Base-by-base conservation (phyloP, 768 basidiomycete species). In the Suillus clintonianus region DNA sequence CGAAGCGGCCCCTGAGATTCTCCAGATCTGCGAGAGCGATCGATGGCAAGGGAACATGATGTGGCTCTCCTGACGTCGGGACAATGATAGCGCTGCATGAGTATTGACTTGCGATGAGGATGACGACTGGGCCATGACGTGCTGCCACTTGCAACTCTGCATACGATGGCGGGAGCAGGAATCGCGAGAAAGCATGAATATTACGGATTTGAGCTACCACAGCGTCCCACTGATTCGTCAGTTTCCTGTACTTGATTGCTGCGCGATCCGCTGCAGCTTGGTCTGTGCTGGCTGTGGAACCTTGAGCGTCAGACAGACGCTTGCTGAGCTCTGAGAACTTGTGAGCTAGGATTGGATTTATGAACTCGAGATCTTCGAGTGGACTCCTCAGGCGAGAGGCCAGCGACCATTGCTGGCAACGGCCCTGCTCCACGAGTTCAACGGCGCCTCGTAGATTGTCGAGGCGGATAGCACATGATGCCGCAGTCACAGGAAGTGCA, bases 401-500 rank as follows among this genome's bases (percentile, higher is more conserved):
- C 56, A 75, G 74, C 24, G 65, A 67, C 74, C 75, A 76, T 8
- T 72, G 67, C 19, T 74, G 61, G 5, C 69, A 70, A 4, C 71
- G 71, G 1, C 73, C 72, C 54, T 75, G 68, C 53, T 76, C 74
- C 47, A 72, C 55, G 65, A 73, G 72, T 62, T 73, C 71, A 6
- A 74, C 27, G 6, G 74, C 72, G 27, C 47, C 56, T 45, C 63
- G 55, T n/a, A 24, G 30, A 14, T 65, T 53, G 17, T 41, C 43
- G 1, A 17, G n/a, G 27, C 17, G 45, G 59, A 70, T 53, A 39
- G 71, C 73, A 54, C 59, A 64, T 48, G 63, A 64, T 3, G 58
- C n/a, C n/a, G n/a, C n/a, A n/a, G n/a, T n/a, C n/a, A n/a, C n/a
- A n/a, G n/a, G n/a, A n/a, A n/a, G n/a, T n/a, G n/a, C n/a, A n/a